Conservation (phyloP, 2,329 filamentous ascomycete genomes). For the Fusarium penzigii region DNA sequence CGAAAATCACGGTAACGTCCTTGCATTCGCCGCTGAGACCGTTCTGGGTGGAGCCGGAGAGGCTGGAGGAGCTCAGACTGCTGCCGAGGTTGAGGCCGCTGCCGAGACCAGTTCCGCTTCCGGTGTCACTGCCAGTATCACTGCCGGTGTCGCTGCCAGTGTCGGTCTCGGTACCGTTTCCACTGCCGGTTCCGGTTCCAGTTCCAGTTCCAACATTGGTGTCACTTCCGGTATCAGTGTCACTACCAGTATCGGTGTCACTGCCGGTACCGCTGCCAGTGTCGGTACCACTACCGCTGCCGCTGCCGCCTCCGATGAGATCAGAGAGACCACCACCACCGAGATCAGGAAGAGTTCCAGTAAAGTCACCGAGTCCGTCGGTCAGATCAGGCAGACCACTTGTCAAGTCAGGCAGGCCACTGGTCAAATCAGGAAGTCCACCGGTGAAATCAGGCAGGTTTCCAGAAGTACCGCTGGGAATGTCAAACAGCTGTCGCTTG, state of each 20-base stretch:
- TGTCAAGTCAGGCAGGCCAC: not conserved
- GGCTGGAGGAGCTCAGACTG: not conserved
- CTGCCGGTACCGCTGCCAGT: no score
- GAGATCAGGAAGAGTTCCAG: no score
- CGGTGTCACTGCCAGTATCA: not conserved
- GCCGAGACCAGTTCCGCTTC: no score
- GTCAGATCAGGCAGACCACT: not conserved
- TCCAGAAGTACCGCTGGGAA: not conserved
- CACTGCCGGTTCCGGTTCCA: no score
- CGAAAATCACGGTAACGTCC: slow-evolving; percentile 54
- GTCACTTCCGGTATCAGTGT: no score
- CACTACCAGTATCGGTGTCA: no score
- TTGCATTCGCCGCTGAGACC: slow-evolving; percentile 27
- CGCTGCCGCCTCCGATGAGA: no score
- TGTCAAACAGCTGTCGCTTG: slow-evolving; percentile 7
- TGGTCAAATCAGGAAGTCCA: not conserved
- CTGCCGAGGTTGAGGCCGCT: no score
- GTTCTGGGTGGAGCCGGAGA: slow-evolving; percentile 24
- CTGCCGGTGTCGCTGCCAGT: not conserved
- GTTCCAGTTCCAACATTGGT: no score
- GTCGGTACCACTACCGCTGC: no score
- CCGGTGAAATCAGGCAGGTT: not conserved
- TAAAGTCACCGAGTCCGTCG: not conserved
- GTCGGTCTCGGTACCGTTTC: no score
- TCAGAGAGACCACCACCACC: no score